These are phyloP conservation scores for Triadica sebifera DNA, from an alignment of 345 rosid genomes.

Conservation along the genomic window DNA sequence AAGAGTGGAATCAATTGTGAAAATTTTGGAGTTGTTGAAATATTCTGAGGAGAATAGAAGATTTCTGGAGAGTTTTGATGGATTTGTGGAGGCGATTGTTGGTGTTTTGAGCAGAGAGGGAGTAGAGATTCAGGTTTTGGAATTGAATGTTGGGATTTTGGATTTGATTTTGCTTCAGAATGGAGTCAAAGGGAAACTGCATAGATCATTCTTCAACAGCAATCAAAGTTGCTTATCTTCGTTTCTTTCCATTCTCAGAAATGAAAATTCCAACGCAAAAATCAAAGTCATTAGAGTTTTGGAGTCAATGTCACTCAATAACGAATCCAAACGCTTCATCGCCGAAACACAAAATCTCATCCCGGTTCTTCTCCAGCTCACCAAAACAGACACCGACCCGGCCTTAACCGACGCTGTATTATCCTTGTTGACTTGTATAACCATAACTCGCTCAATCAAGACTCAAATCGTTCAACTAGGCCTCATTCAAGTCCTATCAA, in stretches of 20 bases:
- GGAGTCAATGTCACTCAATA: constrained; percentile 15
- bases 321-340: constrained; percentile 17
- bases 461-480: constrained; percentile 17
- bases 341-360: constrained; percentile 12
- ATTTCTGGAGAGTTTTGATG: constrained; percentile 10
- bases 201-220: constrained; percentile 5
- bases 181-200: constrained; percentile 16
- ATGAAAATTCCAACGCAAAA: constrained; percentile 9
- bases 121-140: not conserved
- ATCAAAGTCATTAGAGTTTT: constrained; percentile 11
- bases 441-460: constrained; percentile 12
- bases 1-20: constrained; percentile 8
- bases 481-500: constrained; percentile 8
- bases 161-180: constrained; percentile 13
- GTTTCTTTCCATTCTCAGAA: constrained; percentile 4
- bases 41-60: constrained; percentile 10
- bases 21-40: constrained; percentile 14
- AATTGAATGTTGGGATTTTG: constrained; percentile 17
- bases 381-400: not conserved
- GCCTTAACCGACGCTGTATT: constrained; percentile 17
- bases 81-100: constrained; percentile 17
- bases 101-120: constrained; percentile 2
- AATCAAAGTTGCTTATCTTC: constrained; percentile 1
- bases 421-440: constrained; percentile 5
- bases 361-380: constrained; percentile 3